Evolutionary conservation across 2,329 filamentous ascomycete genomes (phyloP).

Genomic region (Verticillium tricorpus): DNA sequence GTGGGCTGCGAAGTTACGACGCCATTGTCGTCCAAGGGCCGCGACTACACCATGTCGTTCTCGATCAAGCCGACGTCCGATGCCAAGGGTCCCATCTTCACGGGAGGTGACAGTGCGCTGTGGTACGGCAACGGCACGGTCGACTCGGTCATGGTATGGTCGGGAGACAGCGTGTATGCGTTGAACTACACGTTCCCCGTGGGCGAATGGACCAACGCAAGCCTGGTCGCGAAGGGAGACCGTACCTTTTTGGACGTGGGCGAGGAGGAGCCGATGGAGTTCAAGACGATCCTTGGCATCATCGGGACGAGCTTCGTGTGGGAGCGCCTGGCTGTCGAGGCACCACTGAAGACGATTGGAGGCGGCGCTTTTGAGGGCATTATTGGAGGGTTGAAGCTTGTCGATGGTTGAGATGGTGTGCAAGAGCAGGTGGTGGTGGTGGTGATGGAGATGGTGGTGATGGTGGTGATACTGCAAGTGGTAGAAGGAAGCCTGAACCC

Average conservation of each 20-base stretch:
- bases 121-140: slow-evolving; percentile 12
- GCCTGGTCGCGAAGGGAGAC: slow-evolving; percentile 8
- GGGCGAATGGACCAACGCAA: slow-evolving; percentile 9
- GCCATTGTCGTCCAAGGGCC: slow-evolving; percentile 41
- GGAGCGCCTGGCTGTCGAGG: slow-evolving; percentile 8
- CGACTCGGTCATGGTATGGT: slow-evolving; percentile 10
- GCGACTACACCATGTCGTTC: slow-evolving; percentile 38
- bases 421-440: too few relatives aligned
- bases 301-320: neutral
- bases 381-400: slow-evolving; percentile 11
- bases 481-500: neutral
- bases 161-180: slow-evolving; percentile 10
- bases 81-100: slow-evolving; percentile 10
- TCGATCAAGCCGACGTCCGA: slow-evolving; percentile 15
- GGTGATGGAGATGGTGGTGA: too few relatives aligned
- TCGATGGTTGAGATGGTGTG: neutral
- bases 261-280: slow-evolving; percentile 7
- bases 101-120: slow-evolving; percentile 12
- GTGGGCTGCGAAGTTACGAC: slow-evolving; percentile 37
- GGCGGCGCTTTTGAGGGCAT: slow-evolving; percentile 8
- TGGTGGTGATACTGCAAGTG: too few relatives aligned
- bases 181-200: slow-evolving; percentile 14
- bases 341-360: slow-evolving; percentile 7
- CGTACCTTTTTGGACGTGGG: slow-evolving; percentile 11
- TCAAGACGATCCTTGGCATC: slow-evolving; percentile 2